Base-by-base conservation (phyloP, 129 eudicot genomes). In the Dittrichia graveolens region DNA sequence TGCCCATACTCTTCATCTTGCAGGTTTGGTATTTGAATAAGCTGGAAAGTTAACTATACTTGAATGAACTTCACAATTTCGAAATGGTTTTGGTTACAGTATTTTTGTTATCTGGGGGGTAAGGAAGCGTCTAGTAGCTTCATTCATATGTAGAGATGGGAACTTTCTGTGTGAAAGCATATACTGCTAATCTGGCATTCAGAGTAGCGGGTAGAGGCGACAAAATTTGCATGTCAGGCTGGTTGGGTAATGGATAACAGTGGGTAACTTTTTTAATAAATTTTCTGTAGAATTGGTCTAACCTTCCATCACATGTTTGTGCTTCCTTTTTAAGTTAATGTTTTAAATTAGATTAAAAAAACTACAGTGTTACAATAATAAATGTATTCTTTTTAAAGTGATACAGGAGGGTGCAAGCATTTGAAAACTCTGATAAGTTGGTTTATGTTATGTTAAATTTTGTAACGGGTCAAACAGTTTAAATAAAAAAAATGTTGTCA, bases 11-110 rank as follows among this genome's bases (percentile, higher is more conserved):
- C 38, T 90, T 94, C 63, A 65, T 82, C 81, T 79, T 93, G 79
- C 96, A 94, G 98, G 98, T 94, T 49, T 75, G 98, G 98, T 94
- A 49, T 75, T 71, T 69, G 64, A 41, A 46, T 58, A n/a, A n/a
- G n/a, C 38, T 14, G 0, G 2, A 69, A n/a, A n/a, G n/a, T n/a
- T n/a, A n/a, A n/a, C n/a, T n/a, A 7, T 52, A 0, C 8, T 38
- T 68, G 31, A 19, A 16, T 52, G 34, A 50, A 6, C 15, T 53
- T n/a, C 40, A 31, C 48, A 61, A 40, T 40, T 61, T 61, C 31
- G 2, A 24, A 24, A 24, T 24, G 31, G 31, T 24, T 24, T 0
- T 24, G 31, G 31, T 24, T 24, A 24, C 31, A 24, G 31, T 24
- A 24, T 24, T 24, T 24, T 24, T 24, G 68, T 73, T 14, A 8